Base-by-base conservation (phyloP, 306 rosid genomes). In the Fragaria nilgerrensis region DNA sequence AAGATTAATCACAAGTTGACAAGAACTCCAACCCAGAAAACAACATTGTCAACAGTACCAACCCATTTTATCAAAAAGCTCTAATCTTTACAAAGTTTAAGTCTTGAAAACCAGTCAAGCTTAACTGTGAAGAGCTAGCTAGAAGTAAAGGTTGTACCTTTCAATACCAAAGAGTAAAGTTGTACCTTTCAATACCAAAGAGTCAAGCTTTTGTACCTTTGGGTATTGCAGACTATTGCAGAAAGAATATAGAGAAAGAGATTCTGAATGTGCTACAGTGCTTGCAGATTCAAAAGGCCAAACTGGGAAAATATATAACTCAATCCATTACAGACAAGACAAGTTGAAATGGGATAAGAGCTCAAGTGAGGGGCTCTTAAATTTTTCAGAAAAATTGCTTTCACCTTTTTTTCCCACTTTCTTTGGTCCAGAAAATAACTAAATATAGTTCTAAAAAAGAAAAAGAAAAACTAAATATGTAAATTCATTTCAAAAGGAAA, bases 261-360 rank as follows among this genome's bases (percentile, higher is more conserved):
- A 70, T 0, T 61, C 2, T 19, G 74, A 27, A 15, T 15, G 23
- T 55, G 49, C 22, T 58, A 48, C 53, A 48, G 53, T 55, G 22
- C 37, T 67, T 44, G 55, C 2, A 9, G 70, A 66, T 11, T 34
- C 9, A 48, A 43, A 55, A 52, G 10, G 74, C 39, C 47, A 64
- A n/a, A 0, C 1, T 0, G 29, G 49, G 22, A 43, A 43, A 32
- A 23, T 41, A 64, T 9, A 43, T 43, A 43, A 43, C 36, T 68
- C 73, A 37, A 22, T 32, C 68, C 68, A 74, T 59, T 27, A 41
- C 69, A 19, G 43, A 74, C 16, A 13, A 63, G 65, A 32, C 23
- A 11, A 76, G 49, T 52, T 47, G 72, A 62, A 16, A 39, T 74
- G 70, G 75, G 75, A 62, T 43, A n/a, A 74, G 76, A 63, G 25